Base-by-base conservation (phyloP, 805 yeast species). In the Saturnispora dispora region DNA sequence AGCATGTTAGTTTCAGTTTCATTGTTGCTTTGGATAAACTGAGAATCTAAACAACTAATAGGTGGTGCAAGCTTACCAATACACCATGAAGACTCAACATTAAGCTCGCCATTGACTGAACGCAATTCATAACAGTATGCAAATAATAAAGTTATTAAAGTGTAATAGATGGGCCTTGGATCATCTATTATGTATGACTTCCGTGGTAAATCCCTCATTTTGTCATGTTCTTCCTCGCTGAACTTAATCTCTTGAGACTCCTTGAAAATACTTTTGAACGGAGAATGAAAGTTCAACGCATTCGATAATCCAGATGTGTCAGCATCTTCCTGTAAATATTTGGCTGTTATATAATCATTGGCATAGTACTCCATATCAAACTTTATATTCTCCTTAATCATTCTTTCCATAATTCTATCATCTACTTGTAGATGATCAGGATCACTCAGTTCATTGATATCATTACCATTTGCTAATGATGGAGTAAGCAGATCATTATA, bases 41-140 rank as follows among this genome's bases (percentile, higher is more conserved):
- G 79, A 15, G 78, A 68, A 63, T 89, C 98, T 32, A 93, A 68
- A 57, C 75, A 81, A 7, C 89, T 64, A 37, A 91, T 66, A 59
- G 88, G 93, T 1, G 98, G 96, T 0, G 82, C 70, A 22, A 93
- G 59, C 58, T 85, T 89, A 1, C 99, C 99, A 4, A 93, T 76
- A 0, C 91, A 82, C 99, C 99, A 93, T 0, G 95, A 88, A 52
- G 95, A 85, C 65, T 93, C 99, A 4, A 86, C 81, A 17, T 80
- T 88, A 48, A 80, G 78, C 18, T 78, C 83, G 11, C 83, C 83
- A 60, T 78, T 80, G 36, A 83, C 88, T 50, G 85, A 84, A 36
- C 96, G 70, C 47, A 76, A 66, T 56, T 93, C 97, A 63, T 83
- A 89, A 49, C 78, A 76, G 58, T 81, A 85, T 1, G 85, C 81